Base-by-base conservation (phyloP, 1,284 basidiomycete genomes). In the Amylostereum areolatum region DNA sequence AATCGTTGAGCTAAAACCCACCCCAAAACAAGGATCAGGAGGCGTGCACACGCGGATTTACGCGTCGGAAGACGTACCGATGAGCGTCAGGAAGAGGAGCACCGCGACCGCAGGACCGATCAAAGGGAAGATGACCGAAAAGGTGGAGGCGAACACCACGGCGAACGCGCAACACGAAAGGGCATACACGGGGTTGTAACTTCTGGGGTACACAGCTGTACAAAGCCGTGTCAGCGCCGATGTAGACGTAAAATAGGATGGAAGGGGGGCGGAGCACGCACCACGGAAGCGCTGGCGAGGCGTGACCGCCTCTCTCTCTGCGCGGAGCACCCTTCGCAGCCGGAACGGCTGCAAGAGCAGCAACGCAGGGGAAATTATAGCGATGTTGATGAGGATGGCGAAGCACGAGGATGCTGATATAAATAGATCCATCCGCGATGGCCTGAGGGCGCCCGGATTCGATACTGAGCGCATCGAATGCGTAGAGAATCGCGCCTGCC, bases 241-340 rank as follows among this genome's bases (percentile, higher is more conserved):
- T 18, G 18, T 18, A 18, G 18, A 18, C 18, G 18, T 18, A 18
- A 18, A 18, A 39, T 10, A 29, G 33, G 41, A 46, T 41, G 34
- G 40, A 18, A n/a, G 25, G 30, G 44, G 33, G 10, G 4, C 29
- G 46, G 43, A 41, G 37, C 34, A 65, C 79, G 55, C 58, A 88
- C 88, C 80, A 70, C 87, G 68, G 68, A 90, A 91, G n/a, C 77
- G 71, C 62, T 90, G 83, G 29, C 89, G 73, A 35, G 89, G 89
- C 7, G 89, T 92, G 29, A 84, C 57, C 4, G 84, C 81, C 27
- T 70, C 68, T 51, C 69, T 74, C 58, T 83, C 77, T 3, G 73
- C 71, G 31, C 71, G 68, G 28, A 80, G 52, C 32, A 84, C 76
- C 48, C 64, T 70, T 72, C 77, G 77, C 11, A 90, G 65, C 37